These are phyloP conservation scores for Exophiala aquamarina DNA, from an alignment of 2,329 filamentous ascomycete species.

Conservation along the genomic window DNA sequence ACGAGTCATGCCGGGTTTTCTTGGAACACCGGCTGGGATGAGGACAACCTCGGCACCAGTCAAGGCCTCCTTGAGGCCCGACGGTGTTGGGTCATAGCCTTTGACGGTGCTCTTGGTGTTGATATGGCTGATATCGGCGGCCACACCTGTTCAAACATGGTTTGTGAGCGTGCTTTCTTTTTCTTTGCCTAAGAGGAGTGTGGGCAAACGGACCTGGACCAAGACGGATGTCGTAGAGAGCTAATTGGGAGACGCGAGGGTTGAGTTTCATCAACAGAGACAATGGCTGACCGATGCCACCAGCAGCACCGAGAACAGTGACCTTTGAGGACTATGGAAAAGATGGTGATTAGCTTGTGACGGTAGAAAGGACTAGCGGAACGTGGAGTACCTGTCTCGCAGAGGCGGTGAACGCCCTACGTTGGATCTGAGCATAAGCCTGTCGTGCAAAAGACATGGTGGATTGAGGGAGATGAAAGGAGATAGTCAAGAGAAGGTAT, in stretches of 20 bases:
- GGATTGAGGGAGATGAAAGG: conserved; percentile 1
- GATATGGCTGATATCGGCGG: conserved; percentile 96
- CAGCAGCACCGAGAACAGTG: conserved; percentile 90
- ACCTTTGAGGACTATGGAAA: conserved; percentile 89
- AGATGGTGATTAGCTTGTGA: conserved; percentile 7
- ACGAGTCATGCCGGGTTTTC: conserved; percentile 99
- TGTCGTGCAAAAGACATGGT: conserved; percentile 29
- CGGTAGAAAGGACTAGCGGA: conserved; percentile 7
- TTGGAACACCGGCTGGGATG: conserved; percentile 96
- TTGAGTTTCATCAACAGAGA: conserved; percentile 99
- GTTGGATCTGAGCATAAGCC: conserved; percentile 59
- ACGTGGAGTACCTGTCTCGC: conserved; percentile 66
- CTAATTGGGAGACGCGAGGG: conserved; percentile 87
- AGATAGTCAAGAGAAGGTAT: neutral
- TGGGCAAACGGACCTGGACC: conserved; percentile 70
- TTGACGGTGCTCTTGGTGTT: conserved; percentile 97
- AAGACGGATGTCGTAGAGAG: conserved; percentile 96
- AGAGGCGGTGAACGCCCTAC: conserved; percentile 78
- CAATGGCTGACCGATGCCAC: conserved; percentile 97
- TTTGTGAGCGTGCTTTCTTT: conserved; percentile 12
- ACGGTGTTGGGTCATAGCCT: conserved; percentile 77
- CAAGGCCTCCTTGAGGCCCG: conserved; percentile 75
- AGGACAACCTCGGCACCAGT: conserved; percentile 90
- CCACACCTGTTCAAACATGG: conserved; percentile 68
- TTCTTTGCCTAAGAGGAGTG: conserved; percentile 5